Conservation (phyloP, 495 filamentous ascomycete genomes). For the Zalerion maritima region DNA sequence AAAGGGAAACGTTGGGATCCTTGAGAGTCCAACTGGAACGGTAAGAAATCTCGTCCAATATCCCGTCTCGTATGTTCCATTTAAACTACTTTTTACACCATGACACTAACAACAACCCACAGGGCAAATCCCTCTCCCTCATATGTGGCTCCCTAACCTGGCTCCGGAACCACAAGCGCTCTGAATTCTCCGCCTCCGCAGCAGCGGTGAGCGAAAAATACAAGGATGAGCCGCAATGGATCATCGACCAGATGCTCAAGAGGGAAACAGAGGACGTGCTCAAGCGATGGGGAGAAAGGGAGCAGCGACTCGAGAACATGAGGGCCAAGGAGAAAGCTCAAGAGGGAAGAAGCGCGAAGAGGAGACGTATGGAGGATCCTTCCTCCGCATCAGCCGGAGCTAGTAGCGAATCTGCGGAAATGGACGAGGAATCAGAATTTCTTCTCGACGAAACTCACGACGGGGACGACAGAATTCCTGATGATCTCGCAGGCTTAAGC, state of each 20-base stretch:
- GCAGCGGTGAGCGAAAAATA: conserved; percentile 25
- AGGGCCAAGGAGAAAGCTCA: conserved; percentile 51
- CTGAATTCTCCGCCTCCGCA: conserved; percentile 38
- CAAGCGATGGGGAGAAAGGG: conserved; percentile 52
- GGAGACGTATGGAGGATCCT: conserved; percentile 17
- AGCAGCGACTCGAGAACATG: conserved; percentile 51
- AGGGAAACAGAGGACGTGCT: conserved; percentile 53
- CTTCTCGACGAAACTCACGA: conserved; percentile 70
- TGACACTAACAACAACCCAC: conserved; percentile 5
- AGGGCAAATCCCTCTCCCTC: conserved; percentile 95
- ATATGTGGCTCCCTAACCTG: conserved; percentile 90
- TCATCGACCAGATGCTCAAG: conserved; percentile 55
- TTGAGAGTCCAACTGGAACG: conserved; percentile 82
- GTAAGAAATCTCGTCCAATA: conserved; percentile 21
- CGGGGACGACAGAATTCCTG: conserved; percentile 31
- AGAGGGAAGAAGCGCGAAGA: conserved; percentile 31
- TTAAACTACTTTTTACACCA: neutral
- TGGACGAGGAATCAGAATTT: conserved; percentile 57
- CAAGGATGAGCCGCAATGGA: conserved; percentile 77
- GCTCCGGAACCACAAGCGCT: conserved; percentile 73
- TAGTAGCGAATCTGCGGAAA: conserved; percentile 15
- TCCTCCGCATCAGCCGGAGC: conserved; percentile 10
- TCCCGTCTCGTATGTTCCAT: conserved; percentile 2
- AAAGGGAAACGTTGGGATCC: conserved; percentile 64
- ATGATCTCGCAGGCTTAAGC: conserved; percentile 32